A percentile compares a stretch with the other conserved stretches of the same genome.
Evolutionary conservation across 2,329 filamentous ascomycete genomes (phyloP).

Genomic region (Metarhizium sp.): DNA sequence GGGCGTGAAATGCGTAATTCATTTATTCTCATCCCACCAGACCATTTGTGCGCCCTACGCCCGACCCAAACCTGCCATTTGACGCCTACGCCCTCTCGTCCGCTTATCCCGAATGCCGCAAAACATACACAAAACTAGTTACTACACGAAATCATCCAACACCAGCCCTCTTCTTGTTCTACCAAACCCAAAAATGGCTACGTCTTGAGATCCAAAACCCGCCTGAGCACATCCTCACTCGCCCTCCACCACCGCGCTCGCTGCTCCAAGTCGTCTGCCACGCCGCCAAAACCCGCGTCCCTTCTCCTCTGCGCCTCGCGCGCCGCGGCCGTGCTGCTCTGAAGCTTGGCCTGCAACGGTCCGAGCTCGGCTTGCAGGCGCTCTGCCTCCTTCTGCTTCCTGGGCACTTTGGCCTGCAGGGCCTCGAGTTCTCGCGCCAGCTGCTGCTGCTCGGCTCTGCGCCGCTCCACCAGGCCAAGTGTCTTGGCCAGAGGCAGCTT

Average conservation of each 20-base stretch:
- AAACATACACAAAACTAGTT: no score
- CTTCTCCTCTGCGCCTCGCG: conserved; percentile 60
- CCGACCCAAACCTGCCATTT: background rate
- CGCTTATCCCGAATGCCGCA: no score
- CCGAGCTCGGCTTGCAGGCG: conserved; percentile 58
- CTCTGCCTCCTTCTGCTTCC: conserved; percentile 58
- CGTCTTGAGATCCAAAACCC: conserved; percentile 49
- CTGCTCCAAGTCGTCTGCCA: conserved; percentile 66
- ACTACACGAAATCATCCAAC: background rate
- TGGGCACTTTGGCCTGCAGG: conserved; percentile 51
- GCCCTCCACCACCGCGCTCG: conserved; percentile 66
- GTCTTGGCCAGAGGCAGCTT: conserved; percentile 51
- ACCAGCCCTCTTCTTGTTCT: background rate
- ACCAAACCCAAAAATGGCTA: conserved; percentile 11
- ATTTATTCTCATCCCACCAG: no score
- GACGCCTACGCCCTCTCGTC: background rate
- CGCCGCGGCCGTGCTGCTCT: conserved; percentile 57
- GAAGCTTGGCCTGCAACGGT: conserved; percentile 57
- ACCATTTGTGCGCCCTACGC: no score
- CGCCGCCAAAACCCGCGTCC: conserved; percentile 55
- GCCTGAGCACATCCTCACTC: conserved; percentile 53
- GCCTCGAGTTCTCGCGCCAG: conserved; percentile 56
- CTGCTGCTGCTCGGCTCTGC: conserved; percentile 41
- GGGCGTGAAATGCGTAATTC: no score
- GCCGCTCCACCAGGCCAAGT: conserved; percentile 39